phyloP scores from a whole-genome alignment of 139 green algal genomes.

The Coelastrella sp. region DNA sequence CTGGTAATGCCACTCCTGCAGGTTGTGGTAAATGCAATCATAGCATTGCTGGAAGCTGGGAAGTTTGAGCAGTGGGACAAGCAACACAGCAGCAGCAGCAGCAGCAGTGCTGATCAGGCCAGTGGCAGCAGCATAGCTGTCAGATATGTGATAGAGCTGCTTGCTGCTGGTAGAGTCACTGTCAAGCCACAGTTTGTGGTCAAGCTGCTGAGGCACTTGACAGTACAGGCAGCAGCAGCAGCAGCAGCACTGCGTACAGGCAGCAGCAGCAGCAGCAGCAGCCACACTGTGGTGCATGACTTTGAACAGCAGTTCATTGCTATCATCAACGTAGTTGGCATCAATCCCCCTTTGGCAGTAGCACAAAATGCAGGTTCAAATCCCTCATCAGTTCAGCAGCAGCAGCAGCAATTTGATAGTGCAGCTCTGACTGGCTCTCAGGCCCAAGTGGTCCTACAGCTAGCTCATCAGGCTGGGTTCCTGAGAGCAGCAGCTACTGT shows the following conservation, averaged over 20 bases:
- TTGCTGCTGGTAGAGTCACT: constrained; percentile 55
- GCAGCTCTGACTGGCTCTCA: constrained; percentile 13
- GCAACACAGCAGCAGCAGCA: not conserved
- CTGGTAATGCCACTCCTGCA: constrained; percentile 44
- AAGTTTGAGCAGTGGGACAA: constrained; percentile 36
- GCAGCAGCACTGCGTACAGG: not conserved
- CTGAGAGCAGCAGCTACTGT: constrained; percentile 39
- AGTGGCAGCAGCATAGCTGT: constrained; percentile 47
- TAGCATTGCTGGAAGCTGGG: constrained; percentile 52
- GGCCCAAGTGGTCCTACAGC: constrained; percentile 27
- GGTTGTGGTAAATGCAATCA: constrained; percentile 60
- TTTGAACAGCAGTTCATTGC: constrained; percentile 47
- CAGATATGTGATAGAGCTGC: constrained; percentile 52
- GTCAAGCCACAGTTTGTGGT: constrained; percentile 49
- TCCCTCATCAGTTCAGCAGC: not conserved
- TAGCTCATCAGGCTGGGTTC: constrained; percentile 31
- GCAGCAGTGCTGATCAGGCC: constrained; percentile 10
- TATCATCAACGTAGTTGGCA: constrained; percentile 49
- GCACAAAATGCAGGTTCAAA: too few relatives aligned
- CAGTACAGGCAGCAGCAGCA: not conserved
- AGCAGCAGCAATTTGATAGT: constrained; percentile 18
- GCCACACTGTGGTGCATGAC: too few relatives aligned
- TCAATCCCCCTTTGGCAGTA: constrained; percentile 51
- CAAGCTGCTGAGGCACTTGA: constrained; percentile 56
- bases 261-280: not conserved